Conservation (phyloP, 345 rosid genomes). For the Noccaea bulbosa region DNA sequence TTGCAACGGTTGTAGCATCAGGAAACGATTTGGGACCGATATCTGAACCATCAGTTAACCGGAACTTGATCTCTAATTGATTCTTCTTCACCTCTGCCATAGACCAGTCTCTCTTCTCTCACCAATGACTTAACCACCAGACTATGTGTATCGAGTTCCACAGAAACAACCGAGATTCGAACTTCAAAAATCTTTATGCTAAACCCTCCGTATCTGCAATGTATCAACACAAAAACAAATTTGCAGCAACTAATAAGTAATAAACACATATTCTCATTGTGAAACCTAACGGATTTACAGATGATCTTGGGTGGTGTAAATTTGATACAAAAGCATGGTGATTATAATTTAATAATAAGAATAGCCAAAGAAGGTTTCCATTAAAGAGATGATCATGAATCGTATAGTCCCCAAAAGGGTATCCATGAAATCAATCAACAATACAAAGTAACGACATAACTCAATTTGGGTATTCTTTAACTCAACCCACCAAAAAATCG, state of each 20-base stretch:
- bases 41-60: constrained; percentile 83
- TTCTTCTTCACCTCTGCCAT: constrained; percentile 84
- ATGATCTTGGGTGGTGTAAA: constrained; percentile 6
- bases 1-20: constrained; percentile 78
- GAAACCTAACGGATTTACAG: not conserved
- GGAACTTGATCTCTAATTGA: constrained; percentile 89
- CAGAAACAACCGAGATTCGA: constrained; percentile 8
- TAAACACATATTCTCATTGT: not conserved
- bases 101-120: constrained; percentile 28
- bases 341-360: not conserved
- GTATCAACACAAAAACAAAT: not conserved
- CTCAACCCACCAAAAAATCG: constrained; percentile 29
- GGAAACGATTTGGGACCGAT: constrained; percentile 86
- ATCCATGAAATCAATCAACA: constrained; percentile 19
- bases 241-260: constrained; percentile 3
- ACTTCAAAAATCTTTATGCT: not conserved
- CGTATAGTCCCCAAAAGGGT: constrained; percentile 13
- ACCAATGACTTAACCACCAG: constrained; percentile 36
- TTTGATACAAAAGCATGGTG: not conserved
- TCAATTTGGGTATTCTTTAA: constrained; percentile 16
- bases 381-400: constrained; percentile 19
- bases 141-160: constrained; percentile 25
- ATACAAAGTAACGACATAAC: not conserved
- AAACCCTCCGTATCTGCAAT: constrained; percentile 7
- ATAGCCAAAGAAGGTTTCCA: not conserved